phyloP scores from a whole-genome alignment of 768 basidiomycete species.

The Floccularia luteovirens region DNA sequence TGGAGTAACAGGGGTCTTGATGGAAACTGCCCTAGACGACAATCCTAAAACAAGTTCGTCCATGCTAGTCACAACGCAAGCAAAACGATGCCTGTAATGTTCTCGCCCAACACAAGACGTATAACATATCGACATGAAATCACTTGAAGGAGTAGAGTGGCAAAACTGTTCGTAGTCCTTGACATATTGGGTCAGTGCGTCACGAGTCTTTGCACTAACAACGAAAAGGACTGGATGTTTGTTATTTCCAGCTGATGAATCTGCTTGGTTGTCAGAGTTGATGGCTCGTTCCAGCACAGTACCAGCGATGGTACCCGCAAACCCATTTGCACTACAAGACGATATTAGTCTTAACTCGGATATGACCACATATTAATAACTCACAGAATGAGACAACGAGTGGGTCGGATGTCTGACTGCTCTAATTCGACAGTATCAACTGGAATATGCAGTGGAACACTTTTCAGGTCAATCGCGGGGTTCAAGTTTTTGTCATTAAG shows the following conservation, averaged over 20 bases:
- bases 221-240: slow-evolving; percentile 19
- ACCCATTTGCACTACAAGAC: slow-evolving; percentile 21
- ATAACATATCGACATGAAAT: slow-evolving; percentile 25
- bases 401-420: slow-evolving; percentile 12
- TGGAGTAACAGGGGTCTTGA: slow-evolving; percentile 4
- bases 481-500: slow-evolving; percentile 21
- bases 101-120: slow-evolving; percentile 27
- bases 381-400: slow-evolving; percentile 20
- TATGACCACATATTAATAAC: slow-evolving; percentile 2
- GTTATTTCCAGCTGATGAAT: slow-evolving; percentile 9
- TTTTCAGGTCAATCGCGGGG: slow-evolving; percentile 20
- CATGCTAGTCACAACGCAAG: slow-evolving; percentile 21
- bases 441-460: slow-evolving; percentile 22
- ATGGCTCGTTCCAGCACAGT: slow-evolving; percentile 21
- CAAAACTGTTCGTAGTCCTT: slow-evolving; percentile 24
- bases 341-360: slow-evolving; percentile 2
- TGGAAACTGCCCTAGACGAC: slow-evolving; percentile 17
- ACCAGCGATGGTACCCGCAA: slow-evolving; percentile 26
- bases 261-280: slow-evolving; percentile 7
- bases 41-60: slow-evolving; percentile 23
- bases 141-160: slow-evolving; percentile 10
- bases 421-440: slow-evolving; percentile 9
- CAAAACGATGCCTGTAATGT: slow-evolving; percentile 23
- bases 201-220: slow-evolving; percentile 24
- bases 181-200: slow-evolving; percentile 19